Evolutionary conservation across 768 basidiomycete species (phyloP).

Genomic region (Filobasidium wieringae): DNA sequence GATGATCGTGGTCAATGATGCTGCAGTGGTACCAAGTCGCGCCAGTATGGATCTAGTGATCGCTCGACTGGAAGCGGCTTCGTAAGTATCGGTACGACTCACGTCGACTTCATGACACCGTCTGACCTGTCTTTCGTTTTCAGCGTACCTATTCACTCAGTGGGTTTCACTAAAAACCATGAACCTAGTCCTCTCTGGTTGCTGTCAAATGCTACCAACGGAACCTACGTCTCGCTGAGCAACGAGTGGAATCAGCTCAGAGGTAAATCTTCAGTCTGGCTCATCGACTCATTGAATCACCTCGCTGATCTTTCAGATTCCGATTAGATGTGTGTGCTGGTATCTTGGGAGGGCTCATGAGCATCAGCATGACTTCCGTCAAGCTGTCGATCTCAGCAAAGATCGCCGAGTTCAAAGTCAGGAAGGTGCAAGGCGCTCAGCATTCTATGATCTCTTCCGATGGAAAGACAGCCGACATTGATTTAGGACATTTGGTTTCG

Average conservation of each 20-base stretch:
- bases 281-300: no score
- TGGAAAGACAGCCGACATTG: constrained; percentile 88
- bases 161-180: constrained; percentile 92
- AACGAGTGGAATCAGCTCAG: constrained; percentile 4
- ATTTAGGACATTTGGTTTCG: constrained; percentile 82
- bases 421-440: constrained; percentile 86
- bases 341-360: constrained; percentile 92
- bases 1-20: constrained; percentile 85
- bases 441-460: constrained; percentile 77
- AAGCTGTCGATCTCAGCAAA: constrained; percentile 90
- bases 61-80: constrained; percentile 89
- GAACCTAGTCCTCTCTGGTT: constrained; percentile 97
- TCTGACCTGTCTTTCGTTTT: background rate
- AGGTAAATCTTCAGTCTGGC: background rate
- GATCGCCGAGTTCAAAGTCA: constrained; percentile 80
- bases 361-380: constrained; percentile 82
- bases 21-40: constrained; percentile 77
- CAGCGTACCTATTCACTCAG: constrained; percentile 81
- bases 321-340: constrained; percentile 61
- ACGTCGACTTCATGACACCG: background rate
- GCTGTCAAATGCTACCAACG: constrained; percentile 94
- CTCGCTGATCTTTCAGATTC: no score
- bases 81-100: constrained; percentile 37
- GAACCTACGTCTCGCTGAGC: constrained; percentile 76
- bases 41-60: constrained; percentile 98